Base-by-base conservation (phyloP, 108 stramenopile genomes). In the Stephanodiscus minutulus region DNA sequence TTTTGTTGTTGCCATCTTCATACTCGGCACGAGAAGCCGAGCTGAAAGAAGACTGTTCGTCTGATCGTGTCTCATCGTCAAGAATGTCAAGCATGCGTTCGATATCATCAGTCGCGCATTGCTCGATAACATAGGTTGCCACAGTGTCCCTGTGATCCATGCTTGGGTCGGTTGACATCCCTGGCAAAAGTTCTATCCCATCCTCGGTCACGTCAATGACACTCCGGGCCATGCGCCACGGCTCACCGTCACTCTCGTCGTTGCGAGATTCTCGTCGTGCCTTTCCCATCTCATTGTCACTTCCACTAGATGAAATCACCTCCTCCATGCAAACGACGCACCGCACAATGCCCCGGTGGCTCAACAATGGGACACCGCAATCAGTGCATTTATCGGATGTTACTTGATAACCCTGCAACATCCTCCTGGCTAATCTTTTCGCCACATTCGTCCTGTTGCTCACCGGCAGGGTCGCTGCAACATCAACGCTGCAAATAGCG, bases 281-380 rank as follows among this genome's bases (percentile, higher is more conserved):
- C 25, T 2, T 58, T 37, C 28, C 17, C 6, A 7, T 37, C 8
- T 18, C 18, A 18, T 0, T 37, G 36, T n/a, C 28, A 20, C 33
- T 35, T 12, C 35, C 15, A 0, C 35, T 36, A 28, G 10, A 21
- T 55, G 12, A 25, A 28, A 55, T 24, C 11, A 28, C 4, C 25
- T 55, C 2, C 54, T 25, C 54, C 25, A 55, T 7, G 48, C 66
- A 66, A 52, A 66, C 66, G 13, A 54, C 66, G 36, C 66, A 66
- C 20, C 18, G 7, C n/a, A 52, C 29, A 37, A 15, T 54, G 17
- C 52, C 66, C 9, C 22, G 50, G 31, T 52, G 54, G 21, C 29
- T 52, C 66, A 66, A 55, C 31, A 66, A n/a, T 36, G 66, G 66
- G 50, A 54, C 53, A 39, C 37, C 22, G 31, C 66, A 66, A 31